Base-by-base conservation (phyloP, 208 protist species). In the Leishmania martiniquensis region DNA sequence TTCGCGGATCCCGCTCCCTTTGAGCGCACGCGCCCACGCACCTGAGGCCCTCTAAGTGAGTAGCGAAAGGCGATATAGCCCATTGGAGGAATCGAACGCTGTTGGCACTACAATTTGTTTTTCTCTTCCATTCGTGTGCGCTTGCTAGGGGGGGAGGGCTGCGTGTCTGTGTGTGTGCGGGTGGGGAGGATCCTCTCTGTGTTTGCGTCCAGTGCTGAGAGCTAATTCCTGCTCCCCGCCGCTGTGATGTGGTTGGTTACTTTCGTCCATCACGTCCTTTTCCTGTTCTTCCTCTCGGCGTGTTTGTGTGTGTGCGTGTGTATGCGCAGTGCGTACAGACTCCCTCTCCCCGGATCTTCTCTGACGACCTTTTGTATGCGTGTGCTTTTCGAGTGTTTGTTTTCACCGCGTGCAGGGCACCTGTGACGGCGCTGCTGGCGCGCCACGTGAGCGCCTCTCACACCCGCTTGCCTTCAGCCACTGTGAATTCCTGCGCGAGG, bases 291-390 rank as follows among this genome's bases (percentile, higher is more conserved):
- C 47, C 47, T n/a, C 2, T 17, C 2, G 47, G 25, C 4, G 39
- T 66, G 54, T 69, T 32, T 66, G 32, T 68, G 52, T 68, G 51
- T 77, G 25, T 63, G 49, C 68, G 72, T 71, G 63, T 68, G 29
- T 13, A 25, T 66, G 55, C 59, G 55, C 62, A 34, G 17, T 29
- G 22, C 70, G 51, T 13, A 20, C 34, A 44, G n/a, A 45, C 45
- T 44, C 49, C 13, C 12, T 54, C 20, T 67, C 63, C n/a, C n/a
- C n/a, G n/a, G n/a, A n/a, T n/a, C 25, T 70, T 76, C 75, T 42
- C 72, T 74, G 1, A 32, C 63, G 15, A 45, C 45, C 74, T 45
- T 75, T 49, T 37, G 69, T 78, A 29, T 66, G 25, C 70, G 42
- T 68, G 12, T 15, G 47, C 17, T 52, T 25, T 57, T 57, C 52